Evolutionary conservation across 2,329 filamentous ascomycete genomes (phyloP).

Genomic region (Ceratocystis lukuohia): DNA sequence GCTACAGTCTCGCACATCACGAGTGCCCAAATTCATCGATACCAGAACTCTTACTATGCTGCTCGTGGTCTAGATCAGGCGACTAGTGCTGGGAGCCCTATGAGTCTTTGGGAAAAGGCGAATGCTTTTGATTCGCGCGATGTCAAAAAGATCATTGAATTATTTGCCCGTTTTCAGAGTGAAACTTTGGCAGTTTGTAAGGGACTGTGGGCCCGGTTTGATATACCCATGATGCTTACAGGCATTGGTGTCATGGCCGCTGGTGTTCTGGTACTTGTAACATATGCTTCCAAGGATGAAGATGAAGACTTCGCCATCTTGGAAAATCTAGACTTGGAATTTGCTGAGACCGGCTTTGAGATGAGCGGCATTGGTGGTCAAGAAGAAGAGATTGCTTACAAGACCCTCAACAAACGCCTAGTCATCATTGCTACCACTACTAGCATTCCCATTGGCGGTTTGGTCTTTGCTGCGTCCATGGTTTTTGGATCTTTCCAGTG

Average conservation of each 20-base stretch:
- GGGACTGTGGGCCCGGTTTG: constrained; percentile 81
- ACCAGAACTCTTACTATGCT: constrained; percentile 69
- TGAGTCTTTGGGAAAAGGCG: constrained; percentile 37
- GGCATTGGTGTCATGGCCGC: constrained; percentile 59
- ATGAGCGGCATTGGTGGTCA: constrained; percentile 30
- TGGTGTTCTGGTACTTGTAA: constrained; percentile 53
- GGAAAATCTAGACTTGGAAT: constrained; percentile 45
- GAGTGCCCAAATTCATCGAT: constrained; percentile 75
- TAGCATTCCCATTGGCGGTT: constrained; percentile 26
- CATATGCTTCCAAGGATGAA: constrained; percentile 54
- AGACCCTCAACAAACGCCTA: constrained; percentile 30
- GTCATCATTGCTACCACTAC: constrained; percentile 29
- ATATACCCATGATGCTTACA: constrained; percentile 70
- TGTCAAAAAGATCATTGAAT: constrained; percentile 36
- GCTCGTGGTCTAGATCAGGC: constrained; percentile 55
- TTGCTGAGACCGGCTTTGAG: constrained; percentile 45
- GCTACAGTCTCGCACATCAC: constrained; percentile 63
- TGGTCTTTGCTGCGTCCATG: constrained; percentile 23
- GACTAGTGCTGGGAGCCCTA: constrained; percentile 31
- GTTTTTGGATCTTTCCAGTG: constrained; percentile 29
- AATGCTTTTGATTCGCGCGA: constrained; percentile 29
- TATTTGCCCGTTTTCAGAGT: constrained; percentile 61
- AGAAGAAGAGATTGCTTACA: constrained; percentile 25
- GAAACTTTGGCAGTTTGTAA: constrained; percentile 70
- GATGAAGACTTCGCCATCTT: constrained; percentile 42